Evolutionary conservation across 2,329 filamentous ascomycete genomes (phyloP).

Genomic region (Xylariaceae sp.): DNA sequence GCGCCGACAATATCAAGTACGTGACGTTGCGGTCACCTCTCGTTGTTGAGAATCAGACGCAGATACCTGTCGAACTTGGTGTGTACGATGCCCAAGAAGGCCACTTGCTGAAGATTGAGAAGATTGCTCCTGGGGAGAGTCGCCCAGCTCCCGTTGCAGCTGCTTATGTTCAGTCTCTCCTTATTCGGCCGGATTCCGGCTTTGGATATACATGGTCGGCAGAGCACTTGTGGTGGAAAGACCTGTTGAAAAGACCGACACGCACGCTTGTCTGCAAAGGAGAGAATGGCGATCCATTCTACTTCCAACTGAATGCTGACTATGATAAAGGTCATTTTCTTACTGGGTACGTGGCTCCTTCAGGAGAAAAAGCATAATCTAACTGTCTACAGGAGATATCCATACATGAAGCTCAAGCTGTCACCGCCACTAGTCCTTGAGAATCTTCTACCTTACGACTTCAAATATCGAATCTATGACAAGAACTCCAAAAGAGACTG

Average conservation of each 20-base stretch:
- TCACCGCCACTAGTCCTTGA: constrained; percentile 92
- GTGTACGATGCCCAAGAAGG: constrained; percentile 84
- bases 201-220: constrained; percentile 96
- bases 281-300: constrained; percentile 85
- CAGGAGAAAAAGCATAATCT: constrained; percentile 21
- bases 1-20: constrained; percentile 95
- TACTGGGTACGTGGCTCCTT: constrained; percentile 53
- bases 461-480: constrained; percentile 99
- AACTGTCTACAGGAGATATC: constrained; percentile 62
- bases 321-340: constrained; percentile 82
- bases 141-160: constrained; percentile 89
- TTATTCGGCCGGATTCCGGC: constrained; percentile 87
- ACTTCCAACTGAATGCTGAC: constrained; percentile 88
- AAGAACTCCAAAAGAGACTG: constrained; percentile 98
- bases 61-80: constrained; percentile 91
- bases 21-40: constrained; percentile 92
- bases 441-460: constrained; percentile 92
- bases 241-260: constrained; percentile 78
- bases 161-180: constrained; percentile 79
- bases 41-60: constrained; percentile 90
- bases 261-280: constrained; percentile 84
- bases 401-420: constrained; percentile 88
- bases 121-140: constrained; percentile 87
- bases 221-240: constrained; percentile 88
- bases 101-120: constrained; percentile 93